A percentile compares a stretch with the other conserved stretches of the same genome.
Conservation (phyloP, 148 eudicot species). For the Agrostemma githago region DNA sequence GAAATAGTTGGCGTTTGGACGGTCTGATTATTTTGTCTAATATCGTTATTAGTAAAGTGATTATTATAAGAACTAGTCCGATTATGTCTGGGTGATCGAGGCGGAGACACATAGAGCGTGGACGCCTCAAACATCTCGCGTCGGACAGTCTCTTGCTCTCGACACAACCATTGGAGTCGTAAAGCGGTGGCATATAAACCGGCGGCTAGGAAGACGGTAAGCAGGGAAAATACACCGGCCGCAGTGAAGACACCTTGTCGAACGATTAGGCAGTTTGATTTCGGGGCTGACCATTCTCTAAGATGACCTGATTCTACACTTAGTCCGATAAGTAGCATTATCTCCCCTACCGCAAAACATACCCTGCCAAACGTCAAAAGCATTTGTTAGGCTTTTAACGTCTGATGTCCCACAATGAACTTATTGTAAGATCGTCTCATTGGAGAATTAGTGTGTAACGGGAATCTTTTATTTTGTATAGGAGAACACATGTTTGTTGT, state of each 20-base stretch:
- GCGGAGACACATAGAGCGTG: conserved; percentile 52
- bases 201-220: conserved; percentile 61
- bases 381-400: not conserved
- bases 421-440: too few relatives aligned
- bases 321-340: conserved; percentile 64
- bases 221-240: conserved; percentile 63
- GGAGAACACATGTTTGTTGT: not conserved
- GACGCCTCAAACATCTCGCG: conserved; percentile 49
- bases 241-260: conserved; percentile 60
- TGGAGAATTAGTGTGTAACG: too few relatives aligned
- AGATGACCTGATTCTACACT: conserved; percentile 92
- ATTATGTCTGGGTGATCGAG: conserved; percentile 37
- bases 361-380: conserved; percentile 34
- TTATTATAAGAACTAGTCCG: conserved; percentile 15
- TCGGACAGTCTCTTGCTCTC: conserved; percentile 39
- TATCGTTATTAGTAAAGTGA: not conserved
- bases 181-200: conserved; percentile 61
- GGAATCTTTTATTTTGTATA: too few relatives aligned
- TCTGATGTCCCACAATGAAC: too few relatives aligned
- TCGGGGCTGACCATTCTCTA: conserved; percentile 50
- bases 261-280: conserved; percentile 48
- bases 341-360: conserved; percentile 69
- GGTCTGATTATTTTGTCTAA: conserved; percentile 23
- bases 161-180: conserved; percentile 45
- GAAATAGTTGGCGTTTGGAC: conserved; percentile 9